These are phyloP conservation scores for Kodamaea hsintzibuensis DNA, from an alignment of 805 yeast genomes.

Conservation along the genomic window DNA sequence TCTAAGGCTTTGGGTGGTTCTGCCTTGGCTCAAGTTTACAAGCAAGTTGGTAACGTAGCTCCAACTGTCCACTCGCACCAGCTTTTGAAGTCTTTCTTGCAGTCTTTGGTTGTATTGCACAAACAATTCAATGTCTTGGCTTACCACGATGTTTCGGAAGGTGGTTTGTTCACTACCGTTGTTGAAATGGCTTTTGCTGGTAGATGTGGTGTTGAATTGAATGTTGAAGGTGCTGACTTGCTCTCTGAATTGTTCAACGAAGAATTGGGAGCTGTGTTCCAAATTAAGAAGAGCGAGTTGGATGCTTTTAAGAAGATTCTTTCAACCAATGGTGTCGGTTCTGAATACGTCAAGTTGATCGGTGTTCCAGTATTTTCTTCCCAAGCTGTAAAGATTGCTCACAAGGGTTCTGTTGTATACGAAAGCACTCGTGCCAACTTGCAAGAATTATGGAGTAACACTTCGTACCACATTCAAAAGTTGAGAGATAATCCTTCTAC, in stretches of 20 bases:
- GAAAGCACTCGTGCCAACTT: constrained; percentile 62
- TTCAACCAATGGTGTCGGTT: constrained; percentile 55
- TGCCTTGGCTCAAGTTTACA: constrained; percentile 90
- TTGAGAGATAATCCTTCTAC: constrained; percentile 92
- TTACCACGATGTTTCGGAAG: constrained; percentile 95
- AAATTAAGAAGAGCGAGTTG: constrained; percentile 57
- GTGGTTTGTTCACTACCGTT: constrained; percentile 85
- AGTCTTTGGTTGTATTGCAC: constrained; percentile 72
- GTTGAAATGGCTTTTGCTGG: constrained; percentile 98
- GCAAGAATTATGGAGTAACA: constrained; percentile 83
- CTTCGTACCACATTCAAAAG: constrained; percentile 87
- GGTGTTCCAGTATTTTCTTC: constrained; percentile 63
- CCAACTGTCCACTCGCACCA: constrained; percentile 79
- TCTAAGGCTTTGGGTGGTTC: constrained; percentile 82
- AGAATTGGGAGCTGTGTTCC: constrained; percentile 97
- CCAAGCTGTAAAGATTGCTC: constrained; percentile 49
- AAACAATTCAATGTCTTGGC: constrained; percentile 66
- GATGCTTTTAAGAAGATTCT: constrained; percentile 58
- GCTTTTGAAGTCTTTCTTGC: constrained; percentile 67
- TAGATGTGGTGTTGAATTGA: constrained; percentile 75
- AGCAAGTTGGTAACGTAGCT: constrained; percentile 76
- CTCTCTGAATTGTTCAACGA: constrained; percentile 77
- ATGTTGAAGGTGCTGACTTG: constrained; percentile 43
- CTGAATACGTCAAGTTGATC: constrained; percentile 55
- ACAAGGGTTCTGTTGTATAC: constrained; percentile 49